Evolutionary conservation across 805 yeast species (phyloP).

Genomic region (Saturnispora saitoi): DNA sequence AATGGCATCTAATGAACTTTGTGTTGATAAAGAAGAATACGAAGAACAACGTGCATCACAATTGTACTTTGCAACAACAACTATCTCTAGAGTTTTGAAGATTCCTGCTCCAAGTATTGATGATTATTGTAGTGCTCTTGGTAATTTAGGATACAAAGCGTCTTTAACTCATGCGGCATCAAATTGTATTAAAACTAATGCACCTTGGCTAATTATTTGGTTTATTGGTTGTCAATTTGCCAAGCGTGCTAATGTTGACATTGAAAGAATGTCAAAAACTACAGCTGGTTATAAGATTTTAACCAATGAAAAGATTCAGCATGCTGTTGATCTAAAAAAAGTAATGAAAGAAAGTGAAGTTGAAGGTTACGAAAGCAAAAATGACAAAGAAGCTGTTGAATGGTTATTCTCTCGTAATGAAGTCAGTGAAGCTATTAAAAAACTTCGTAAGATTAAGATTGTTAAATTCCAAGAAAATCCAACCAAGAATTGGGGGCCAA

Average conservation of each 20-base stretch:
- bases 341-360: slow-evolving; percentile 9
- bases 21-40: slow-evolving; percentile 7
- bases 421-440: slow-evolving; percentile 47
- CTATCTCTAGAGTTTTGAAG: slow-evolving; percentile 64
- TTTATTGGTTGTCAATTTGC: slow-evolving; percentile 61
- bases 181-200: slow-evolving; percentile 81
- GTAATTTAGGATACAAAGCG: slow-evolving; percentile 73
- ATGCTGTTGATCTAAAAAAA: slow-evolving; percentile 24
- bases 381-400: slow-evolving; percentile 18
- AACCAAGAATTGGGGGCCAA: slow-evolving; percentile 88
- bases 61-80: slow-evolving; percentile 78
- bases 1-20: slow-evolving; percentile 65
- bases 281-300: slow-evolving; percentile 54
- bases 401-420: slow-evolving; percentile 57
- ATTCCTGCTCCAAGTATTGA: slow-evolving; percentile 78
- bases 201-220: slow-evolving; percentile 78
- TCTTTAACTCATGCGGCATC: slow-evolving; percentile 86
- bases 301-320: slow-evolving; percentile 33
- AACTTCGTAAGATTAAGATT: slow-evolving; percentile 65
- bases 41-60: slow-evolving; percentile 36
- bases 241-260: slow-evolving; percentile 33
- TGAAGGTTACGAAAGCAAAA: slow-evolving; percentile 17
- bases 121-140: slow-evolving; percentile 65
- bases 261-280: slow-evolving; percentile 37
- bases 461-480: slow-evolving; percentile 91